Evolutionary conservation across 176 grass and related monocot species (phyloP).

Genomic region (Zoysia pacifica): DNA sequence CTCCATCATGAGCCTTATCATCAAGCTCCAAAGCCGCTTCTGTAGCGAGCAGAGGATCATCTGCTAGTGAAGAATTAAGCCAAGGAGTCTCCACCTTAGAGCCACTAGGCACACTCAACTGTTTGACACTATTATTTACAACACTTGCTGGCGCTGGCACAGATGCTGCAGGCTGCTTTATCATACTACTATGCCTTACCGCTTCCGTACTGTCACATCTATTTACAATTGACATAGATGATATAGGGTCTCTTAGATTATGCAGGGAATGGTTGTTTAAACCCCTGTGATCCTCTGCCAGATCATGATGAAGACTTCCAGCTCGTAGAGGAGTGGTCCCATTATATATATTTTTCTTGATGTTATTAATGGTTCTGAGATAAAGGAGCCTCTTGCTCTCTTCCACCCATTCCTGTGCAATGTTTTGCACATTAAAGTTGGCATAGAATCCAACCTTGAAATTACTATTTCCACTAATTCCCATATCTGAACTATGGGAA

Average conservation of each 20-base stretch:
- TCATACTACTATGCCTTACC: not conserved
- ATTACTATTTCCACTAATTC: not conserved
- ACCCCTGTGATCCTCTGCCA: slow-evolving; percentile 7
- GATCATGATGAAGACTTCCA: slow-evolving; percentile 23
- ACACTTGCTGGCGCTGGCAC: slow-evolving; percentile 13
- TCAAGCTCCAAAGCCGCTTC: slow-evolving; percentile 27
- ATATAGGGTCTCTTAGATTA: slow-evolving; percentile 27
- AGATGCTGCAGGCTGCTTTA: slow-evolving; percentile 28
- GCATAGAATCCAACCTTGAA: slow-evolving; percentile 29
- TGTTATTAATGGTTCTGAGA: slow-evolving; percentile 31
- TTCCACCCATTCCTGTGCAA: slow-evolving; percentile 40
- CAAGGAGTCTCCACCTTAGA: slow-evolving; percentile 16
- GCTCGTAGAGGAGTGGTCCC: slow-evolving; percentile 29
- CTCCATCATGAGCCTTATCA: slow-evolving; percentile 24
- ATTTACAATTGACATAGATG: slow-evolving; percentile 35
- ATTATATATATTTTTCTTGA: slow-evolving; percentile 21
- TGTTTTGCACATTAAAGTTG: slow-evolving; percentile 25
- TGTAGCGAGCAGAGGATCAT: not conserved
- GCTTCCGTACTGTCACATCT: slow-evolving; percentile 29
- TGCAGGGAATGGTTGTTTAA: slow-evolving; percentile 22
- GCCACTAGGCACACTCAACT: slow-evolving; percentile 14
- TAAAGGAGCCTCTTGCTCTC: slow-evolving; percentile 31
- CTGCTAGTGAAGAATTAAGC: not conserved
- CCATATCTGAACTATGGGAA: slow-evolving; percentile 43
- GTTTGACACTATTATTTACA: slow-evolving; percentile 26